Evolutionary conservation across 139 green algal species (phyloP).

Genomic region (Yamagishiella unicocca): DNA sequence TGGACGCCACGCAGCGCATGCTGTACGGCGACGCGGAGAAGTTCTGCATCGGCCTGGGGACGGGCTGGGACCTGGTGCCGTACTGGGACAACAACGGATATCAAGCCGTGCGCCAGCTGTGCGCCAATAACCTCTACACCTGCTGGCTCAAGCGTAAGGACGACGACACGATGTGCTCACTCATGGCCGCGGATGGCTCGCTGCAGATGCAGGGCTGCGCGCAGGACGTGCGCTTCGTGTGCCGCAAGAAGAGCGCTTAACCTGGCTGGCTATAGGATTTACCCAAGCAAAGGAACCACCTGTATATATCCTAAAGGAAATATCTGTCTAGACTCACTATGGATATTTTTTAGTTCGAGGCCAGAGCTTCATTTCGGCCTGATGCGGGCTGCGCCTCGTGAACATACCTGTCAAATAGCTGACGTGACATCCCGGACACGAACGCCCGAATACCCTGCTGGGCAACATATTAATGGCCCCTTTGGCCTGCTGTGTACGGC

Average conservation of each 20-base stretch:
- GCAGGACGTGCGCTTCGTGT: slow-evolving; percentile 34
- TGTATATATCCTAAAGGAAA: no score
- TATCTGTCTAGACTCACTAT: no score
- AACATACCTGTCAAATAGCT: no score
- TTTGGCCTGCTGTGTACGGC: no score
- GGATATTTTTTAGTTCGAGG: no score
- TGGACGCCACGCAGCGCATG: background rate
- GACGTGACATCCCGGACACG: no score
- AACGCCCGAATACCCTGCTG: no score
- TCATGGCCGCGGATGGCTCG: background rate
- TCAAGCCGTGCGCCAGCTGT: background rate
- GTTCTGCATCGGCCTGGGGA: slow-evolving; percentile 3
- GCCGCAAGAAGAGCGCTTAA: background rate
- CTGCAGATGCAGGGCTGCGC: slow-evolving; percentile 24
- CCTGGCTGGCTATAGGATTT: background rate
- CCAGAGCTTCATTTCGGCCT: no score
- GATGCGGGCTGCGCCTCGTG: no score
- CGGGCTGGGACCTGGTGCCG: slow-evolving; percentile 25
- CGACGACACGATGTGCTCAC: background rate
- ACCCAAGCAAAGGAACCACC: no score
- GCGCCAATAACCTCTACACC: slow-evolving; percentile 1
- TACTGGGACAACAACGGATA: background rate
- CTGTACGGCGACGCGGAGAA: background rate
- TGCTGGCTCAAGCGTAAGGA: background rate
- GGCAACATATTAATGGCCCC: no score